Conservation (phyloP, 2,329 filamentous ascomycete species). For the Penicillium palitans region DNA sequence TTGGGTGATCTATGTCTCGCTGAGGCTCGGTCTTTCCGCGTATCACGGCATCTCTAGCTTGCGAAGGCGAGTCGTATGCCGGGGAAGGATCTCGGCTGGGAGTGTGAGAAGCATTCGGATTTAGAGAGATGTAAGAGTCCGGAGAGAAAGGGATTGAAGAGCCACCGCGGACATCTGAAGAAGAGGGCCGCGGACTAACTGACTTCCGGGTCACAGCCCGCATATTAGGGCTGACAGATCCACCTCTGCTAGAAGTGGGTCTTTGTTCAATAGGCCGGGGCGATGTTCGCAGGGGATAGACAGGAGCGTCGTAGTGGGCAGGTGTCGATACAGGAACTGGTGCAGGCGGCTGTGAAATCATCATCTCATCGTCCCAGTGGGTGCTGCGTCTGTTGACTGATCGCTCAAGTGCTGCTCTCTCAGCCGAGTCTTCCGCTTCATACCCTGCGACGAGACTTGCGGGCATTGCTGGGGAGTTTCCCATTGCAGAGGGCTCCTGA, state of each 20-base stretch:
- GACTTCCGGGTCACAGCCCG: conserved; percentile 55
- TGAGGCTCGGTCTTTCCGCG: conserved; percentile 40
- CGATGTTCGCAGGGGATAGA: conserved; percentile 34
- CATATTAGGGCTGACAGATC: conserved; percentile 37
- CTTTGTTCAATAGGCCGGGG: conserved; percentile 31
- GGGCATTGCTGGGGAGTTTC: conserved; percentile 36
- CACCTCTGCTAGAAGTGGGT: conserved; percentile 29
- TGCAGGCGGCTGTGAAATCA: conserved; percentile 24
- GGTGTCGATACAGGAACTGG: conserved; percentile 20
- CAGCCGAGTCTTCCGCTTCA: conserved; percentile 35
- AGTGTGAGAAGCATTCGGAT: conserved; percentile 48
- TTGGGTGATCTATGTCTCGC: conserved; percentile 53
- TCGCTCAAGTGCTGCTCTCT: conserved; percentile 32
- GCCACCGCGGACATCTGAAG: conserved; percentile 40
- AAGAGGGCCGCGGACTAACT: conserved; percentile 57
- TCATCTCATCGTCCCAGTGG: conserved; percentile 31
- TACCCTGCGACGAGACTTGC: conserved; percentile 46
- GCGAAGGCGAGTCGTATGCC: conserved; percentile 41
- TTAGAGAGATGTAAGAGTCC: conserved; percentile 61
- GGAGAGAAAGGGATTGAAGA: conserved; percentile 59
- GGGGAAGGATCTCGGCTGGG: conserved; percentile 35
- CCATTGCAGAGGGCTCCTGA: conserved; percentile 14
- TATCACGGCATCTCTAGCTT: conserved; percentile 41
- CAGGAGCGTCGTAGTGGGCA: conserved; percentile 22
- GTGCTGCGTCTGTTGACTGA: conserved; percentile 29